Base-by-base conservation (phyloP, 129 eudicot species). In the Chrysanthemum lavandulifolium region DNA sequence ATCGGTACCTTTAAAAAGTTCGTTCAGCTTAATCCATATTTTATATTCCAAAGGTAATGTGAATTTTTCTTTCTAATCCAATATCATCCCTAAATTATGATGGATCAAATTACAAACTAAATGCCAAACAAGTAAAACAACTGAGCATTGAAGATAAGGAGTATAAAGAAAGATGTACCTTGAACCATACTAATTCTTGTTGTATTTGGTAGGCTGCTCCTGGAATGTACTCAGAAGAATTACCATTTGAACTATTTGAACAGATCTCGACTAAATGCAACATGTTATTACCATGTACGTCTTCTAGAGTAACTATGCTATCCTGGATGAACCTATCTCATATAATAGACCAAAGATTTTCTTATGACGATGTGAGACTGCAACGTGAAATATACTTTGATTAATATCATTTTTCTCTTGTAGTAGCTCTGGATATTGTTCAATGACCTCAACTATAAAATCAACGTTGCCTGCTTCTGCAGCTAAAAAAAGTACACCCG, bases 341-440 rank as follows among this genome's bases (percentile, higher is more conserved):
- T 7, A 11, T 23, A 23, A 60, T 11, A 60, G 4, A 23, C 2
- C 31, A 60, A 9, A 59, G 40, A 18, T 59, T 3, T 59, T 4
- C 15, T 4, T 5, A 23, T 59, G 13, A 18, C 65, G 65, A 2
- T 59, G 65, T 11, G n/a, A 18, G n/a, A 59, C 40, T 3, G 52
- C 68, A n/a, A 64, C 68, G 2, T 64, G 68, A 33, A 64, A 64
- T 64, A 64, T 64, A 64, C 2, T 64, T 64, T 36, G 68, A 4
- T 36, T 33, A 12, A 13, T 14, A 64, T 64, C 68, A 64, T 64
- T 64, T n/a, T 8, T 5, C 5, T 29, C 49, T 0, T 15, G 6
- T 64, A 64, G 12, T n/a, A 64, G 23, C 3, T 31, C 52, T 36
- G 25, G 68, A 36, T 64, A 64, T 36, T 4, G 48, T 8, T 8